phyloP scores from a whole-genome alignment of 1,284 basidiomycete species.

The Schizopora paradoxa region DNA sequence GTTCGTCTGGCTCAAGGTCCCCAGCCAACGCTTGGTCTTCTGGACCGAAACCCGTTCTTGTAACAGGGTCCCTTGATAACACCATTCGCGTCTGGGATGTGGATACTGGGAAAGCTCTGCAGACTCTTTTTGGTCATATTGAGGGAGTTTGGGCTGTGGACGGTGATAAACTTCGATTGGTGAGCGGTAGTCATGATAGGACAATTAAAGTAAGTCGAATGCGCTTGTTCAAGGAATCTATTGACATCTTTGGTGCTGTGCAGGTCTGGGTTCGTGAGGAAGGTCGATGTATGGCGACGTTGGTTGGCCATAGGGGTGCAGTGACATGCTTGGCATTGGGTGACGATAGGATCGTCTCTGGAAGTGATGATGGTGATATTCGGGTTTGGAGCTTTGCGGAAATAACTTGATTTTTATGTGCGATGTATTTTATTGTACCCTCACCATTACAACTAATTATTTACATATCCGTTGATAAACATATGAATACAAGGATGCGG shows the following conservation, averaged over 20 bases:
- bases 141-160: constrained; percentile 97
- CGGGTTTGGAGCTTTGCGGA: constrained; percentile 76
- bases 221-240: constrained; percentile 8
- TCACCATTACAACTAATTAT: not conserved
- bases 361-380: constrained; percentile 84
- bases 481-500: no score
- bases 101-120: constrained; percentile 72
- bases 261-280: constrained; percentile 93
- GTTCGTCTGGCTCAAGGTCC: constrained; percentile 9
- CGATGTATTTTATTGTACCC: not conserved
- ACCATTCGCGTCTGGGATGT: constrained; percentile 97
- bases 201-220: constrained; percentile 72
- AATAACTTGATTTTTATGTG: constrained; percentile 20
- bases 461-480: no score
- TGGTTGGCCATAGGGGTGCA: constrained; percentile 92
- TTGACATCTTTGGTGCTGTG: constrained; percentile 15
- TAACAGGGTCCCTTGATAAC: constrained; percentile 92
- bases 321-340: constrained; percentile 89
- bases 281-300: constrained; percentile 81
- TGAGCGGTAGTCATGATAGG: constrained; percentile 88
- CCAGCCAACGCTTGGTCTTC: constrained; percentile 6
- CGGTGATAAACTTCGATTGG: constrained; percentile 87
- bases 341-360: constrained; percentile 94
- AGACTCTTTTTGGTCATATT: constrained; percentile 93
- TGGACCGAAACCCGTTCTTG: constrained; percentile 61